Conservation (phyloP, 2,329 filamentous ascomycete genomes). For the Alternaria sp. region DNA sequence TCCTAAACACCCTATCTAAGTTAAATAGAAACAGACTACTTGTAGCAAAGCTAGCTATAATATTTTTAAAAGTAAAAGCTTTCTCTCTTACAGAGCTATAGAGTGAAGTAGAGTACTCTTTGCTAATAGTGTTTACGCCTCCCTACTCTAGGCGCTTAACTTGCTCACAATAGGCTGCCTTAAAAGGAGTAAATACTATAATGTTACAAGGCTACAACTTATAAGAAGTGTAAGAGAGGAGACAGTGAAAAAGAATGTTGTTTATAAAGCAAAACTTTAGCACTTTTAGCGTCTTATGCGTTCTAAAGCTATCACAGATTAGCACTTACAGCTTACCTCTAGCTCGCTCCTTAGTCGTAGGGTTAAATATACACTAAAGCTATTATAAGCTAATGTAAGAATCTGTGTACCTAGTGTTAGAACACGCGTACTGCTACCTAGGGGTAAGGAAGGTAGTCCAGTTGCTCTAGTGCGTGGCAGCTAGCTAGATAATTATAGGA, state of each 20-base stretch:
- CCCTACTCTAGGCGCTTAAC: constrained; percentile 23
- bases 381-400: not conserved
- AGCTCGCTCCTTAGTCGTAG: not conserved
- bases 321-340: not conserved
- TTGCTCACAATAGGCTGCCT: constrained; percentile 22
- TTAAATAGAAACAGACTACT: constrained; percentile 42
- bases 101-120: constrained; percentile 16
- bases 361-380: constrained; percentile 5
- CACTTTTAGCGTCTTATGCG: constrained; percentile 49
- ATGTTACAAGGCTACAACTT: constrained; percentile 19
- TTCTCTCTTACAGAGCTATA: constrained; percentile 30
- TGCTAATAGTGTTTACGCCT: constrained; percentile 18
- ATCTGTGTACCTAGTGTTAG: no score
- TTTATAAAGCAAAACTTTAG: constrained; percentile 46
- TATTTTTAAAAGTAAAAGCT: constrained; percentile 42
- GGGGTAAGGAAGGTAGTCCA: constrained; percentile 25
- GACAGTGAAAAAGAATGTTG: constrained; percentile 41
- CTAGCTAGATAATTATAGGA: constrained; percentile 27
- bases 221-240: no score
- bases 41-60: constrained; percentile 36
- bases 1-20: constrained; percentile 41
- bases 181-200: constrained; percentile 17
- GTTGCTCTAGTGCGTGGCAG: constrained; percentile 28
- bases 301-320: constrained; percentile 34
- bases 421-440: constrained; percentile 11